Evolutionary conservation across 164 flowering plant species (phyloP).

Genomic region (Kalanchoe fedtschenkoi): DNA sequence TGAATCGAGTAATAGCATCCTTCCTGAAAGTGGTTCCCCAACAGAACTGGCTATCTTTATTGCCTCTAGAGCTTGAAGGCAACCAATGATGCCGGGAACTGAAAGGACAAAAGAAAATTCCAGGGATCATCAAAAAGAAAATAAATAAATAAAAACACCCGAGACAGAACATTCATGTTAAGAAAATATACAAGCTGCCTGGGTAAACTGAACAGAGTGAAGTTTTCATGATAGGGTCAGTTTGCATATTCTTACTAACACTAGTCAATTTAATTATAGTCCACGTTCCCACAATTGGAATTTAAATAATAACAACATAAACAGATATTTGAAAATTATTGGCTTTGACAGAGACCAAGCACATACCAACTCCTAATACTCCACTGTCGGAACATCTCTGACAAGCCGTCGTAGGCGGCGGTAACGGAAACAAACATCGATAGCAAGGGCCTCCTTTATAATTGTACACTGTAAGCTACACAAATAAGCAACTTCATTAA

Average conservation of each 20-base stretch:
- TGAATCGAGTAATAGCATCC: conserved; percentile 95
- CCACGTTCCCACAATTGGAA: neutral
- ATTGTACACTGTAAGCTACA: conserved; percentile 89
- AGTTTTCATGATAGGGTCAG: neutral
- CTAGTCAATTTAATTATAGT: neutral
- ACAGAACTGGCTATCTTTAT: conserved; percentile 73
- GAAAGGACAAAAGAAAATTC: conserved; percentile 7
- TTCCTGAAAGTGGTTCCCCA: conserved; percentile 84
- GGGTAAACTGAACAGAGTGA: neutral
- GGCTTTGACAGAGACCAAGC: conserved; percentile 8
- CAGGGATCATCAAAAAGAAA: neutral
- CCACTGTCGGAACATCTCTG: conserved; percentile 97
- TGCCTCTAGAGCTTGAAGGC: conserved; percentile 96
- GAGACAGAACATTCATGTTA: neutral
- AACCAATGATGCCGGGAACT: conserved; percentile 97
- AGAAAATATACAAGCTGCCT: too few relatives aligned
- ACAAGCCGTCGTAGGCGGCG: conserved; percentile 90
- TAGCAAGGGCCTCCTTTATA: conserved; percentile 93
- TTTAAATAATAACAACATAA: neutral
- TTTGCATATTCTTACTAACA: neutral
- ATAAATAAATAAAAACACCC: neutral
- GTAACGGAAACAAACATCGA: conserved; percentile 84
- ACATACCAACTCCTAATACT: conserved; percentile 87
- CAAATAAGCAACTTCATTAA: neutral
- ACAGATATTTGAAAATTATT: neutral